Evolutionary conservation across 352 stramenopile species (phyloP), one percentile per base, ranked within the genome.

Genomic region (Phytopythium mirpurense): DNA sequence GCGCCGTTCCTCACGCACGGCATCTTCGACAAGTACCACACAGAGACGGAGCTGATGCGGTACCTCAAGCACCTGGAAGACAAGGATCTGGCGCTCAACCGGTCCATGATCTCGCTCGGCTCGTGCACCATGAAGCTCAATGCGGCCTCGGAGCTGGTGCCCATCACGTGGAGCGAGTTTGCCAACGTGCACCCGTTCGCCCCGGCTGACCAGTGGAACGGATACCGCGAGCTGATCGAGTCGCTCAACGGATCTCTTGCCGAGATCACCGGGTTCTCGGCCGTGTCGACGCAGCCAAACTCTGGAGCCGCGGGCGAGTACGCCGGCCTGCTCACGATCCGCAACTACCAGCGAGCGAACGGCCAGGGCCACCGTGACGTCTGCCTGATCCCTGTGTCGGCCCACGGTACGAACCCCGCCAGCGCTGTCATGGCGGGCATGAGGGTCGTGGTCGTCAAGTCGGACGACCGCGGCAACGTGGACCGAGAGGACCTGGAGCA

Each of bases 111-210:
- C 72, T 98, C 96, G 36, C 83, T 99, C 7, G 97, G 97, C 41
- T 99, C 95, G 19, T 99, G 97, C 68, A 99, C 97, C n/a, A 99
- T 99, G 97, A 99, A 99, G 78, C 83, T 99, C 11, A 99, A 99
- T 66, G 93, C 96, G 29, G 97, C 97, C 19, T 86, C 85, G 52
- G 96, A 99, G 77, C 93, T 99, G 73, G 90, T 97, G 37, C 96
- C 97, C 3, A 79, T 99, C 14, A 98, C 96, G 14, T 99, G 96
- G 97, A 83, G 79, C 32, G 94, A 98, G 63, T 98, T 99, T 68
- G 93, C 82, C 45, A 96, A 99, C 68, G 90, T 99, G 42, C 97
- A 99, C 65, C 97, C 97, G 34, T 99, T 99, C 63, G 97, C 87
- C 21, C 97, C 97, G 21, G 68, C 80, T 34, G 83, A 98, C 52